A percentile compares a stretch with the other conserved stretches of the same genome.
Conservation (phyloP, 2,329 filamentous ascomycete species). For the Paraphoma chrysanthemicola region DNA sequence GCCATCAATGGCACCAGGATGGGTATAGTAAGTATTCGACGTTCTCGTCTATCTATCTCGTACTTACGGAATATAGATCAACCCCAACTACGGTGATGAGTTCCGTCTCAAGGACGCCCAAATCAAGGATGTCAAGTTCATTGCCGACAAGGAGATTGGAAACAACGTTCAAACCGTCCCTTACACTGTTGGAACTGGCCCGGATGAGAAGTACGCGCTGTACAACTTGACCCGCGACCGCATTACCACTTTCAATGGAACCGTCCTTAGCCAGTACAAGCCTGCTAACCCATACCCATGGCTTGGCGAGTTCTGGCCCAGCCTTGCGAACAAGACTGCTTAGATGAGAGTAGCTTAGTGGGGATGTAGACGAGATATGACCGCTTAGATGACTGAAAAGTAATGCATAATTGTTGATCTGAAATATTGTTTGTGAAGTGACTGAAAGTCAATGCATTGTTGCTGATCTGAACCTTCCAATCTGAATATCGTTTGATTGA, state of each 20-base stretch:
- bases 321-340: constrained; percentile 1
- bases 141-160: constrained; percentile 34
- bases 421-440: not conserved
- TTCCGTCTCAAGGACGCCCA: constrained; percentile 32
- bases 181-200: constrained; percentile 31
- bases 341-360: not conserved
- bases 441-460: not conserved
- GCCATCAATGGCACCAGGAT: constrained; percentile 33
- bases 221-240: constrained; percentile 32
- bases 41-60: not conserved
- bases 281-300: constrained; percentile 31
- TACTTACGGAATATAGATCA: constrained; percentile 12
- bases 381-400: not conserved
- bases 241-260: constrained; percentile 29
- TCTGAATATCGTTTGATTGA: too few relatives aligned
- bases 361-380: not conserved
- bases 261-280: constrained; percentile 22
- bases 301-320: constrained; percentile 29
- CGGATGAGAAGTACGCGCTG: constrained; percentile 35
- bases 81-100: constrained; percentile 34
- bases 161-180: constrained; percentile 36
- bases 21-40: constrained; percentile 23
- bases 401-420: not conserved
- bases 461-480: too few relatives aligned
- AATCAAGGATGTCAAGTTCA: constrained; percentile 23